Evolutionary conservation across 352 stramenopile genomes (phyloP).

Genomic region (Aphanomyces invadans): DNA sequence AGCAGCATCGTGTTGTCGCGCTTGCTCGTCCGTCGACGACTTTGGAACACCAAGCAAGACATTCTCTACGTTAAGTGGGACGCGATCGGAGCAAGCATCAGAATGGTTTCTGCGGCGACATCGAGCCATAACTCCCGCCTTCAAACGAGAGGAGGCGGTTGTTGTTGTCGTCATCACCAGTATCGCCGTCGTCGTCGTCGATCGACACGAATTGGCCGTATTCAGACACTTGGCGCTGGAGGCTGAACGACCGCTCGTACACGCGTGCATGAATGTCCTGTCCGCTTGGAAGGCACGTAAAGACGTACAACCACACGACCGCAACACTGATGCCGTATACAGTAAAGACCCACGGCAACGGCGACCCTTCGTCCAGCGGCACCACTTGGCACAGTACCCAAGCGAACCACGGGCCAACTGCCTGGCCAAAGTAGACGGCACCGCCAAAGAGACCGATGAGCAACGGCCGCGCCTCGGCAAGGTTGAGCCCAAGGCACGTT

Average conservation of each 20-base stretch:
- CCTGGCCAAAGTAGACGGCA: constrained; percentile 60
- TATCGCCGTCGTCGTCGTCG: constrained; percentile 44
- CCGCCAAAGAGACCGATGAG: constrained; percentile 60
- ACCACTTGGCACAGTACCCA: constrained; percentile 43
- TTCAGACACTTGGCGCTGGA: constrained; percentile 52
- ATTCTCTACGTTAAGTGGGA: too few relatives aligned
- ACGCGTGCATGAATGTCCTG: not conserved
- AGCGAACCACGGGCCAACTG: constrained; percentile 49
- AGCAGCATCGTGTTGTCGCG: too few relatives aligned
- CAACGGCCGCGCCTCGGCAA: constrained; percentile 42
- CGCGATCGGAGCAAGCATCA: too few relatives aligned
- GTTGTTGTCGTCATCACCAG: not conserved
- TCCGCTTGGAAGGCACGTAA: constrained; percentile 24
- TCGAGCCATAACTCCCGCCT: not conserved
- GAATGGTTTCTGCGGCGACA: not conserved
- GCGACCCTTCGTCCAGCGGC: constrained; percentile 36
- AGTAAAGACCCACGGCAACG: constrained; percentile 56
- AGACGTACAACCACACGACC: constrained; percentile 26
- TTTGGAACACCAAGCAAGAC: too few relatives aligned
- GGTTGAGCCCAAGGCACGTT: constrained; percentile 27
- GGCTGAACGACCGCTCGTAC: constrained; percentile 23
- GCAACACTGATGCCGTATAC: constrained; percentile 41
- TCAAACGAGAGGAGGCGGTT: not conserved
- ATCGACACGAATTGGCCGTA: constrained; percentile 72
- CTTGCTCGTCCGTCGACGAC: too few relatives aligned